phyloP scores from a whole-genome alignment of 2,329 filamentous ascomycete species.

The Pseudogymnoascus sp. region DNA sequence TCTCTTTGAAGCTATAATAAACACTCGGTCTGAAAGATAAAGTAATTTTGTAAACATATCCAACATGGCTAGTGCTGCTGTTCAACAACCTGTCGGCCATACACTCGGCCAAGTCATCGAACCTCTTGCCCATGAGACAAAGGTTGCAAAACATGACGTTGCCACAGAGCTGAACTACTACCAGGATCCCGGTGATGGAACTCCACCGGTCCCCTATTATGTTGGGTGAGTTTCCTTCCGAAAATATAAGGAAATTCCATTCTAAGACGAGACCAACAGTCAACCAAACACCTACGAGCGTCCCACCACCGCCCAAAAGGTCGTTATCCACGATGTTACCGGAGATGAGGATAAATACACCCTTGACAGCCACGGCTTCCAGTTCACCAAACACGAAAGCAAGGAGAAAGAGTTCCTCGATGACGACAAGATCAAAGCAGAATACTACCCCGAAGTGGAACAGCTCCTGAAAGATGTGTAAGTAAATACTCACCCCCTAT shows the following conservation, averaged over 20 bases:
- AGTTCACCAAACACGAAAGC: constrained; percentile 50
- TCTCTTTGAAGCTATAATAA: background rate
- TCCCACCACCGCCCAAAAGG: constrained; percentile 26
- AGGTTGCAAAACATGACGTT: constrained; percentile 14
- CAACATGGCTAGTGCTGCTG: constrained; percentile 7
- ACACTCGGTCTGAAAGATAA: background rate
- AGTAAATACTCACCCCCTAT: background rate
- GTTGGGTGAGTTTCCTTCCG: constrained; percentile 10
- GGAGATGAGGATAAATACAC: constrained; percentile 56
- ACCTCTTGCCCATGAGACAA: background rate
- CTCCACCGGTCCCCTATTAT: constrained; percentile 13
- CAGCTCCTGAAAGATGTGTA: constrained; percentile 49
- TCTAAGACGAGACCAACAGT: background rate
- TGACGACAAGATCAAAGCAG: constrained; percentile 56
- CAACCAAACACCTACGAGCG: constrained; percentile 9
- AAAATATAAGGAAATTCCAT: background rate
- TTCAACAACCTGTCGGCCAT: background rate
- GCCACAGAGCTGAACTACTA: constrained; percentile 16
- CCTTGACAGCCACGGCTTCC: constrained; percentile 71
- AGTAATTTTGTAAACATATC: background rate
- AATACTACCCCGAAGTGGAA: constrained; percentile 80
- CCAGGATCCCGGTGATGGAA: constrained; percentile 15
- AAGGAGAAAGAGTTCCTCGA: constrained; percentile 54
- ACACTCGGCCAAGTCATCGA: background rate
- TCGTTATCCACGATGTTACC: constrained; percentile 63